Percentiles rank a stretch among this genome's conserved stretches.
phyloP scores from a whole-genome alignment of 1,139 yeast species.

The Suhomyces ambrosiae region DNA sequence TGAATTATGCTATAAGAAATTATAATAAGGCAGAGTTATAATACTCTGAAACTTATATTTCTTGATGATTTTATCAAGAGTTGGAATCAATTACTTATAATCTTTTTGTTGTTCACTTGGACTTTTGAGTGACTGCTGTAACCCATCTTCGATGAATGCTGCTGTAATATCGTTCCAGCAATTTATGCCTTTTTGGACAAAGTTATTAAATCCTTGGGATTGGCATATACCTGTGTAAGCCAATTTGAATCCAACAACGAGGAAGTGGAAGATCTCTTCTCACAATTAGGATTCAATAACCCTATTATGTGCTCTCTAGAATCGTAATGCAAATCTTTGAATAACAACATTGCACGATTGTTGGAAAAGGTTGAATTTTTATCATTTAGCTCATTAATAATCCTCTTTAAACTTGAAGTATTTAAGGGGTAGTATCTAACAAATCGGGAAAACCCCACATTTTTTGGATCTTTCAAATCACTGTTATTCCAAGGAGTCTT shows the following conservation, averaged over 20 bases:
- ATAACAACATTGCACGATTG: constrained; percentile 39
- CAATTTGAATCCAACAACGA: constrained; percentile 38
- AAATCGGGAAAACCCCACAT: constrained; percentile 15
- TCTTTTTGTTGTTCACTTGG: too few species aligned
- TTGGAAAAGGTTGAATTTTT: constrained; percentile 16
- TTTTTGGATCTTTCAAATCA: constrained; percentile 21
- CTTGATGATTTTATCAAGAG: too few species aligned
- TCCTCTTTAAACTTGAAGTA: constrained; percentile 8
- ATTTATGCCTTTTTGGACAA: constrained; percentile 12
- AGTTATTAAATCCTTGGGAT: constrained; percentile 38
- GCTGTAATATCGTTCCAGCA: too few species aligned
- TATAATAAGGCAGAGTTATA: too few species aligned
- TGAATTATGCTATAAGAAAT: too few species aligned
- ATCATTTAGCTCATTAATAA: constrained; percentile 20
- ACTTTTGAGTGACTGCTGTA: too few species aligned
- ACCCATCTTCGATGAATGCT: too few species aligned
- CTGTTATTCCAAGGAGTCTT: constrained; percentile 53
- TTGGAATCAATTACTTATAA: too few species aligned
- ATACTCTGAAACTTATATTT: too few species aligned
- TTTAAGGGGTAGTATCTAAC: constrained; percentile 16
- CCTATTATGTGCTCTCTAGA: constrained; percentile 37
- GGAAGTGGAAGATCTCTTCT: constrained; percentile 26
- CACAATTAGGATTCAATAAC: constrained; percentile 36
- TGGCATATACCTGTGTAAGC: constrained; percentile 48
- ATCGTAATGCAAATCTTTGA: constrained; percentile 43